Evolutionary conservation across 805 yeast genomes (phyloP).

Genomic region (Soucietia sequanensis): DNA sequence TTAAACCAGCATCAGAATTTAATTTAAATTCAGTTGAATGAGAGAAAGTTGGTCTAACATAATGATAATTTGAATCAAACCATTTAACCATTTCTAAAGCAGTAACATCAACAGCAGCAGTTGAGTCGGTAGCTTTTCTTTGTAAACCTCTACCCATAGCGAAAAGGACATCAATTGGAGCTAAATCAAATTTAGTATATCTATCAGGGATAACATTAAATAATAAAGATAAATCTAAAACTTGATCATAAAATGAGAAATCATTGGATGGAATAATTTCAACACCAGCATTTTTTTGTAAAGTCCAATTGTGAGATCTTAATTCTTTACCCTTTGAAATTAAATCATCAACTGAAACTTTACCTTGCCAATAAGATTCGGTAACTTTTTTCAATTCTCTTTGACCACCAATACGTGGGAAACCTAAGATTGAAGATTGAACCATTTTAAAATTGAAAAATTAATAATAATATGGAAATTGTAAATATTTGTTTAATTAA

Average conservation of each 20-base stretch:
- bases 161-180: conserved; percentile 87
- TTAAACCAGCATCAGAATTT: conserved; percentile 66
- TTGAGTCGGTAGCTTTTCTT: conserved; percentile 85
- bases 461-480: too few relatives aligned
- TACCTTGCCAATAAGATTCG: conserved; percentile 98
- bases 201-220: conserved; percentile 97
- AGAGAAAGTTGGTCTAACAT: conserved; percentile 98
- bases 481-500: too few relatives aligned
- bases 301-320: conserved; percentile 96
- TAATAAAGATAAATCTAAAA: conserved; percentile 84
- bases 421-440: conserved; percentile 95
- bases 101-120: conserved; percentile 93
- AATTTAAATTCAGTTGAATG: conserved; percentile 94
- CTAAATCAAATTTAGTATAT: conserved; percentile 87
- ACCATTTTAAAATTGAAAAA: too few relatives aligned
- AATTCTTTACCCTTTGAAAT: conserved; percentile 91
- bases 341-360: conserved; percentile 82
- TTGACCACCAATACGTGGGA: conserved; percentile 99
- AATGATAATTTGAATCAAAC: conserved; percentile 99
- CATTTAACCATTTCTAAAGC: conserved; percentile 99
- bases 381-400: conserved; percentile 99
- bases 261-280: conserved; percentile 97
- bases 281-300: conserved; percentile 96
- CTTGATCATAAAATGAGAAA: conserved; percentile 97
- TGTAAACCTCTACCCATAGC: conserved; percentile 99